Conservation (phyloP, 2,329 filamentous ascomycete genomes). For the Phaeophleospora eucalypticola region DNA sequence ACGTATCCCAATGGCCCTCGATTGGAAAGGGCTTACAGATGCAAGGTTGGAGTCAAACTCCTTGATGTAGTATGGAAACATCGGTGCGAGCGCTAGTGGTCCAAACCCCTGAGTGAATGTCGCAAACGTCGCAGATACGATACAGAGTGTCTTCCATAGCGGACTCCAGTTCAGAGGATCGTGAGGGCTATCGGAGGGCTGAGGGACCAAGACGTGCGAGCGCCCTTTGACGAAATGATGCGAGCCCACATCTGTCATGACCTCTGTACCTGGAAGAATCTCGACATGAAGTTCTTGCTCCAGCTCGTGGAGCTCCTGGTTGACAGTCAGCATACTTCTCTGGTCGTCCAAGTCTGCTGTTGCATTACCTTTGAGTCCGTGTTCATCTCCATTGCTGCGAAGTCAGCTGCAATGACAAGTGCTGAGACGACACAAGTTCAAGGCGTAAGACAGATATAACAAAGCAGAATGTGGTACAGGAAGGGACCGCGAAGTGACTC, state of each 20-base stretch:
- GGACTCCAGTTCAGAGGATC: conserved; percentile 44
- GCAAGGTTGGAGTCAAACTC: conserved; percentile 45
- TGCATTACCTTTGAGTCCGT: conserved; percentile 11
- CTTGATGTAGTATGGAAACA: conserved; percentile 57
- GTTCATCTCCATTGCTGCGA: conserved; percentile 23
- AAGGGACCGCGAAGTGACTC: too few species aligned
- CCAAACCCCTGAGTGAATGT: conserved; percentile 54
- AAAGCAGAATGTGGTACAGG: background rate
- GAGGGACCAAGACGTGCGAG: conserved; percentile 48
- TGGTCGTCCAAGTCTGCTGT: too few species aligned
- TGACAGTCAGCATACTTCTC: conserved; percentile 11
- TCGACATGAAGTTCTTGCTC: conserved; percentile 51
- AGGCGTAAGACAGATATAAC: background rate
- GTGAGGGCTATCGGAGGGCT: conserved; percentile 43
- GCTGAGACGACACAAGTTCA: background rate
- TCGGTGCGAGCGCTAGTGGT: conserved; percentile 53
- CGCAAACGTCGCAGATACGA: conserved; percentile 44
- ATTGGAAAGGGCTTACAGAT: conserved; percentile 3
- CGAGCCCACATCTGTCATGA: conserved; percentile 58
- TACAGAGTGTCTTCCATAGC: conserved; percentile 48
- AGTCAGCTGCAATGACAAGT: background rate
- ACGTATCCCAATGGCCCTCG: background rate
- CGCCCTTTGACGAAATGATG: conserved; percentile 61
- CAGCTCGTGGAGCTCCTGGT: conserved; percentile 44
- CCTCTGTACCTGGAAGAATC: conserved; percentile 56